These are phyloP conservation scores for Danielia reshetovae DNA, from an alignment of 805 yeast genomes.

Conservation along the genomic window DNA sequence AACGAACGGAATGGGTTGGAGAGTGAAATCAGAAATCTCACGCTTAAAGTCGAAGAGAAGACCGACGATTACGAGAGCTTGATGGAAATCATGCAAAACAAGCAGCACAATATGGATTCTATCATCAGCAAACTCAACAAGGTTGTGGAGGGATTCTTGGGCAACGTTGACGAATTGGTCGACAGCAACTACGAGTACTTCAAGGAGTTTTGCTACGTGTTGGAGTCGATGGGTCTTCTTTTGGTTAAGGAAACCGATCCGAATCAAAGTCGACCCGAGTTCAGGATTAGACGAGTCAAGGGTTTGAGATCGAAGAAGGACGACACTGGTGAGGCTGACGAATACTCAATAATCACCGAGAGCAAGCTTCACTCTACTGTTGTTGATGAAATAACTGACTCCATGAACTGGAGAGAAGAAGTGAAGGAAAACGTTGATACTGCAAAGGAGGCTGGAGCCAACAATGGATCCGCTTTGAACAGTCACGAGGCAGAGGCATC, in stretches of 20 bases:
- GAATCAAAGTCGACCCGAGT: constrained; percentile 25
- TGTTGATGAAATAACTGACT: constrained; percentile 34
- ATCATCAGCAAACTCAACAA: constrained; percentile 26
- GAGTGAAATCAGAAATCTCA: constrained; percentile 45
- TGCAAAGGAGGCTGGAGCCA: constrained; percentile 3
- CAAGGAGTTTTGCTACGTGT: constrained; percentile 47
- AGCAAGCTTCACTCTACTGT: constrained; percentile 37
- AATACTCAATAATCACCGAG: not conserved
- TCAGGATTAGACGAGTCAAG: constrained; percentile 69
- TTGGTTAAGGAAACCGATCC: constrained; percentile 39
- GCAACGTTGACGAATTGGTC: constrained; percentile 13
- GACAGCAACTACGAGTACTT: constrained; percentile 27
- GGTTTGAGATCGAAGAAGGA: constrained; percentile 55
- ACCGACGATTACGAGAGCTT: constrained; percentile 39
- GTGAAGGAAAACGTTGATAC: constrained; percentile 12
- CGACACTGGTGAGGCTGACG: constrained; percentile 23
- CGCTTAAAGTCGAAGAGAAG: constrained; percentile 43
- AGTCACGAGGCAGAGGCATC: not conserved
- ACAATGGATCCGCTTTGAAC: too few relatives aligned
- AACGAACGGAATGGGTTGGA: constrained; percentile 49
- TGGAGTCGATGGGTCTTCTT: constrained; percentile 76
- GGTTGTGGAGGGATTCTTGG: constrained; percentile 15
- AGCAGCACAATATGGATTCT: constrained; percentile 5
- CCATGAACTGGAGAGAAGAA: constrained; percentile 46
- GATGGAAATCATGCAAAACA: constrained; percentile 36